Evolutionary conservation across 305 asterid species (phyloP).

Genomic region (Fraxinus sp.): DNA sequence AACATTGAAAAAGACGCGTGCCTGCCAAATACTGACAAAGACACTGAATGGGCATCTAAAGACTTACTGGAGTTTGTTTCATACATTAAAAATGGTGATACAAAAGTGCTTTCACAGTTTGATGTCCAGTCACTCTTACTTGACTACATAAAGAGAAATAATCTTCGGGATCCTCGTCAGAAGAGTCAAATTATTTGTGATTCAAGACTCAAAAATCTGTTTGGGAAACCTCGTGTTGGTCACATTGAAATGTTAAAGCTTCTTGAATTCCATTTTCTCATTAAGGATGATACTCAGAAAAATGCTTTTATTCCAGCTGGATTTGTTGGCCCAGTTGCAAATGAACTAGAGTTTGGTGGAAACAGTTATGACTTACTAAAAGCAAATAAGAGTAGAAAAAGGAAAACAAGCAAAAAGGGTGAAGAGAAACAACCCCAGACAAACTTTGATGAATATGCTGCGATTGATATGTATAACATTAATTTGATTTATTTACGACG

Average conservation of each 20-base stretch:
- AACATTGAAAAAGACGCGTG: not conserved
- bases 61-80: slow-evolving; percentile 74
- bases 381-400: slow-evolving; percentile 48
- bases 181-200: slow-evolving; percentile 88
- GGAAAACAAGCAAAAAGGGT: slow-evolving; percentile 55
- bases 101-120: slow-evolving; percentile 51
- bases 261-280: slow-evolving; percentile 73
- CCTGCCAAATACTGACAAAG: not conserved
- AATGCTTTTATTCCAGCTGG: slow-evolving; percentile 74
- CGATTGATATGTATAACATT: slow-evolving; percentile 81
- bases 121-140: slow-evolving; percentile 71
- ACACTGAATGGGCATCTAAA: slow-evolving; percentile 47
- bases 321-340: slow-evolving; percentile 49
- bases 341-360: slow-evolving; percentile 42
- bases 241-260: slow-evolving; percentile 93
- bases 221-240: slow-evolving; percentile 83
- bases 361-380: slow-evolving; percentile 25
- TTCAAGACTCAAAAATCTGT: slow-evolving; percentile 64
- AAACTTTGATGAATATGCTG: slow-evolving; percentile 74
- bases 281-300: slow-evolving; percentile 56
- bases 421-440: slow-evolving; percentile 47
- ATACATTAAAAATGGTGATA: slow-evolving; percentile 73
- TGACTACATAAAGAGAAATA: slow-evolving; percentile 70
- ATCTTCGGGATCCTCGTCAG: slow-evolving; percentile 76
- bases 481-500: slow-evolving; percentile 77